Evolutionary conservation across 2,329 filamentous ascomycete genomes (phyloP), one percentile per base, ranked within the genome.

Genomic region (Nigrospora sphaerica): DNA sequence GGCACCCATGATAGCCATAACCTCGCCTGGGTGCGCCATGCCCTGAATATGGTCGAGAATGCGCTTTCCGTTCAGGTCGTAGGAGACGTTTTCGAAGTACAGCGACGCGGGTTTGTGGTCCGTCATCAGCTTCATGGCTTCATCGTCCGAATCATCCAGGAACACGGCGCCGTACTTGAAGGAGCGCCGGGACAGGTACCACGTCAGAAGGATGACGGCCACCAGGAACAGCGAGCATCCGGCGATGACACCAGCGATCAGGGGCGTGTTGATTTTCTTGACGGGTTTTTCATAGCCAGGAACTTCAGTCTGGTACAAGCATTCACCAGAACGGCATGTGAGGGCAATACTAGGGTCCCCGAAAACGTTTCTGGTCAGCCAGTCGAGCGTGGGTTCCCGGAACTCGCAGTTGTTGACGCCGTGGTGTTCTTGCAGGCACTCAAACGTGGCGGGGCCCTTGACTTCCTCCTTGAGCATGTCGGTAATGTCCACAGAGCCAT

Each of bases 1-100:
- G 9, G 93, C 92, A 47, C 93, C 93, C 92, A 98, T 98, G 58
- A 98, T 95, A 10, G 93, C 93, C 54, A 92, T 88, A 9, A 97
- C 81, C 63, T 98, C 90, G n/a, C 95, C 95, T 3, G 92, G 90
- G 55, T 86, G 86, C n/a, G 92, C 91, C 37, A 89, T 83, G 40
- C 93, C 93, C 53, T 85, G 83, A 32, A 98, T 85, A 13, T 79
- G 81, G 14, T 78, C 77, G 3, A 98, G 73, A 40, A 98, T 96
- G 44, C 86, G 77, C 66, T 88, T 96, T 35, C 89, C 89, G 53
- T 95, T 95, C 34, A 98, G 75, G 18, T 78, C 75, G 62, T 98
- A 98, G 0, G 83, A 81, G 3, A 98, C 86, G 49, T 95, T 85
- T 48, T 95, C 83, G 57, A 96, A 98, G 54, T 88, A 86, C 32